Evolutionary conservation across 108 stramenopile genomes (phyloP).

Genomic region (Nitzschia sp.): DNA sequence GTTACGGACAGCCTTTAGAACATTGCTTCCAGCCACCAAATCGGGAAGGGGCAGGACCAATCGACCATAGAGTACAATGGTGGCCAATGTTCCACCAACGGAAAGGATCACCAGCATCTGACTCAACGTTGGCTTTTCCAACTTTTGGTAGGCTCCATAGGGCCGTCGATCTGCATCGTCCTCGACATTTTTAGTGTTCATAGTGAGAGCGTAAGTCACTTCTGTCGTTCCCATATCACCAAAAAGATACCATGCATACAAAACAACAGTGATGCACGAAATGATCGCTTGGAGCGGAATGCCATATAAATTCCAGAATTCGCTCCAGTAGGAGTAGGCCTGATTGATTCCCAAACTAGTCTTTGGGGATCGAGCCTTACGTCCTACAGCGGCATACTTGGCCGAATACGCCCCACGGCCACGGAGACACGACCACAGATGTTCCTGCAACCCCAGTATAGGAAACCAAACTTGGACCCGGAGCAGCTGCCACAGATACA

Average conservation of each 20-base stretch:
- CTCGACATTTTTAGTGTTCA: neutral
- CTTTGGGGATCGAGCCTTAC: neutral
- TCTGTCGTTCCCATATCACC: neutral
- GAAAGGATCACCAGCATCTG: slow-evolving; percentile 27
- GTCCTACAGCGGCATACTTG: neutral
- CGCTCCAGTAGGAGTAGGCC: neutral
- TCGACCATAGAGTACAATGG: slow-evolving; percentile 51
- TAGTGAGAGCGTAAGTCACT: slow-evolving; percentile 2
- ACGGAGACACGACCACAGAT: neutral
- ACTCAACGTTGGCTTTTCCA: slow-evolving; percentile 19
- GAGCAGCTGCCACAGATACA: slow-evolving; percentile 10
- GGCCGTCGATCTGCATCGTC: neutral
- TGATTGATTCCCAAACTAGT: neutral
- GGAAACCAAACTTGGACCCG: slow-evolving; percentile 11
- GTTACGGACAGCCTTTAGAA: slow-evolving; percentile 54
- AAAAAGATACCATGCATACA: slow-evolving; percentile 17
- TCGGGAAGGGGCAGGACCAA: slow-evolving; percentile 71
- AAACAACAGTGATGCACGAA: neutral
- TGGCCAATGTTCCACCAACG: slow-evolving; percentile 1
- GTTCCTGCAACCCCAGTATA: neutral
- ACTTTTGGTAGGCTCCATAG: slow-evolving; percentile 21
- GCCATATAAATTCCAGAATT: slow-evolving; percentile 2
- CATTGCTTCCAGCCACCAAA: slow-evolving; percentile 69
- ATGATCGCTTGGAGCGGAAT: slow-evolving; percentile 26
- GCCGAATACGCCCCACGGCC: neutral